Conservation (phyloP, 352 stramenopile species). For the Hyaloperonospora brassicae region DNA sequence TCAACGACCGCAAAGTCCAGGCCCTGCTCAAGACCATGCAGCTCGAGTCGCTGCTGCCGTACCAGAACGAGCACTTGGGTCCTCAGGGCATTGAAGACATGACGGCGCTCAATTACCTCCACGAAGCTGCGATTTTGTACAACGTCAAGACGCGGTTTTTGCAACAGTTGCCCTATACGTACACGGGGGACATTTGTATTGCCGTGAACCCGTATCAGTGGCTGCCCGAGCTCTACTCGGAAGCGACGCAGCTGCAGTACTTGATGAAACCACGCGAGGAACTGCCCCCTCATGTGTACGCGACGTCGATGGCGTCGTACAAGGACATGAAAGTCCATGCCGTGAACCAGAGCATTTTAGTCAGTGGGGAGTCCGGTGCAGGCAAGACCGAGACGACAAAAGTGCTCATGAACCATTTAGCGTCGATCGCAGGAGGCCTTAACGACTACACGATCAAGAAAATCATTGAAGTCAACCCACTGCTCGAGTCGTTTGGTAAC, state of each 20-base stretch:
- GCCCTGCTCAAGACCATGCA: slow-evolving; percentile 49
- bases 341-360: slow-evolving; percentile 80
- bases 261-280: slow-evolving; percentile 49
- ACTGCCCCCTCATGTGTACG: slow-evolving; percentile 62
- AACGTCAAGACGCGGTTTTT: slow-evolving; percentile 86
- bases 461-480: slow-evolving; percentile 75
- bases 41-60: slow-evolving; percentile 65
- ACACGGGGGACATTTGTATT: slow-evolving; percentile 95
- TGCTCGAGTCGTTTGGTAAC: slow-evolving; percentile 83
- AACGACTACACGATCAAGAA: slow-evolving; percentile 76
- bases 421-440: slow-evolving; percentile 51
- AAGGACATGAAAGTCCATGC: slow-evolving; percentile 53
- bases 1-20: slow-evolving; percentile 65
- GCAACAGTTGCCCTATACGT: slow-evolving; percentile 90
- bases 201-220: slow-evolving; percentile 95
- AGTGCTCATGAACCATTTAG: slow-evolving; percentile 85
- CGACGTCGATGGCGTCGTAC: slow-evolving; percentile 60
- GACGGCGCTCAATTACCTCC: slow-evolving; percentile 83
- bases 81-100: slow-evolving; percentile 74
- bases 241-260: slow-evolving; percentile 64
- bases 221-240: slow-evolving; percentile 79
- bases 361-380: slow-evolving; percentile 79
- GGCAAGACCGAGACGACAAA: slow-evolving; percentile 87
- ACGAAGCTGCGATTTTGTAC: slow-evolving; percentile 88
- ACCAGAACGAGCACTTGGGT: slow-evolving; percentile 68